Conservation (phyloP, 306 rosid species). For the Fragaria ananassa region DNA sequence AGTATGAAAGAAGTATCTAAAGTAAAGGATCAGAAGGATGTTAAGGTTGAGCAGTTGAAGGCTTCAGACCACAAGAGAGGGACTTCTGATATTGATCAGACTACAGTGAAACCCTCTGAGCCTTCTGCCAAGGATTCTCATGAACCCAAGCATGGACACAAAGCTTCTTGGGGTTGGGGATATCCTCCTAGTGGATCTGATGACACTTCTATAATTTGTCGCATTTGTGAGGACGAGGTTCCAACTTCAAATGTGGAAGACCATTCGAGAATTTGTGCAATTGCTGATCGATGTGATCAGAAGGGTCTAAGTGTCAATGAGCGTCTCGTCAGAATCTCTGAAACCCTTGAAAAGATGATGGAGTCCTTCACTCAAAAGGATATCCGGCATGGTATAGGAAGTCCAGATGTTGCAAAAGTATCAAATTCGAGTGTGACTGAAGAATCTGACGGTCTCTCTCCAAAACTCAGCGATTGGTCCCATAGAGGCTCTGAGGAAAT, state of each 20-base stretch:
- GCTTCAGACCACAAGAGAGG: constrained; percentile 40
- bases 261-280: constrained; percentile 87
- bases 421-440: constrained; percentile 90
- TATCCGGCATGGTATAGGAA: constrained; percentile 66
- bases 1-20: constrained; percentile 51
- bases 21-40: constrained; percentile 58
- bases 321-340: constrained; percentile 78
- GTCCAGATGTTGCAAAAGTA: constrained; percentile 95
- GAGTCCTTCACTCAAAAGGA: constrained; percentile 78
- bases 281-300: constrained; percentile 96
- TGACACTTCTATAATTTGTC: constrained; percentile 89
- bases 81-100: constrained; percentile 48
- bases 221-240: constrained; percentile 98
- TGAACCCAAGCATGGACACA: constrained; percentile 87
- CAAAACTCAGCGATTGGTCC: constrained; percentile 94
- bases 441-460: constrained; percentile 86
- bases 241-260: constrained; percentile 92
- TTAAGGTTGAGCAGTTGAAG: constrained; percentile 58
- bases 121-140: constrained; percentile 62
- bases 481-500: constrained; percentile 97
- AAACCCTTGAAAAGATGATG: constrained; percentile 81
- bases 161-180: constrained; percentile 95
- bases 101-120: constrained; percentile 64
- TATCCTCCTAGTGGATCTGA: constrained; percentile 60
- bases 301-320: constrained; percentile 88